These are phyloP conservation scores for Tetrapisispora fleetii DNA, from an alignment of 805 yeast genomes.

Conservation along the genomic window DNA sequence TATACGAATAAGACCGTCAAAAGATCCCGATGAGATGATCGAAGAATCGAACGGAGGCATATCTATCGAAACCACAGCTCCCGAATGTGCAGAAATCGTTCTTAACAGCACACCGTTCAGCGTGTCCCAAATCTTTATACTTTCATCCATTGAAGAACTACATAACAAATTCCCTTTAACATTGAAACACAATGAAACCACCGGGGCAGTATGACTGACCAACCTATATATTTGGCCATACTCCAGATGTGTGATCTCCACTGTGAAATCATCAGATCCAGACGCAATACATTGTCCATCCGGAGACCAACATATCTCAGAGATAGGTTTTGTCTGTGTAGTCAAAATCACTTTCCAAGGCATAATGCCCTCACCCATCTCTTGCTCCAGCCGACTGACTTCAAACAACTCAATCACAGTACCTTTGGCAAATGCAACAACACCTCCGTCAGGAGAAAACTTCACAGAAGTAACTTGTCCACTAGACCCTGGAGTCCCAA, in stretches of 20 bases:
- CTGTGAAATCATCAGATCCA: constrained; percentile 76
- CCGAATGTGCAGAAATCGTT: constrained; percentile 86
- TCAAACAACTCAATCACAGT: constrained; percentile 52
- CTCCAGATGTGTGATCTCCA: constrained; percentile 58
- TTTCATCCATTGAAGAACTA: constrained; percentile 84
- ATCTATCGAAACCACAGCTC: constrained; percentile 71
- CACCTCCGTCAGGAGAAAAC: constrained; percentile 51
- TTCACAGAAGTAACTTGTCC: constrained; percentile 36
- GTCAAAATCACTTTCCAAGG: constrained; percentile 8
- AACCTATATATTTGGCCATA: constrained; percentile 37
- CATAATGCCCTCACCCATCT: not conserved
- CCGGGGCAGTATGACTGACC: constrained; percentile 78
- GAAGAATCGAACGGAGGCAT: constrained; percentile 72
- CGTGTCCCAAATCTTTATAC: constrained; percentile 84
- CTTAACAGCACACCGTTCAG: constrained; percentile 52
- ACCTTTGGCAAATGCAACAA: constrained; percentile 52
- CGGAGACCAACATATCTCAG: constrained; percentile 72
- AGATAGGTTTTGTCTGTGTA: constrained; percentile 50
- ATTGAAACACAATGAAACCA: constrained; percentile 61
- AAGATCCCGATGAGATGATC: constrained; percentile 70
- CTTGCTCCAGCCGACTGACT: constrained; percentile 13
- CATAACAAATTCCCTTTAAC: constrained; percentile 67
- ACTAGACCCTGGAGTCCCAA: not conserved
- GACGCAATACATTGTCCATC: constrained; percentile 66
- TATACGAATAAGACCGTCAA: constrained; percentile 81